Evolutionary conservation across 1,284 basidiomycete species (phyloP), one percentile per base, ranked within the genome.

Genomic region (Sparassis latifolia): DNA sequence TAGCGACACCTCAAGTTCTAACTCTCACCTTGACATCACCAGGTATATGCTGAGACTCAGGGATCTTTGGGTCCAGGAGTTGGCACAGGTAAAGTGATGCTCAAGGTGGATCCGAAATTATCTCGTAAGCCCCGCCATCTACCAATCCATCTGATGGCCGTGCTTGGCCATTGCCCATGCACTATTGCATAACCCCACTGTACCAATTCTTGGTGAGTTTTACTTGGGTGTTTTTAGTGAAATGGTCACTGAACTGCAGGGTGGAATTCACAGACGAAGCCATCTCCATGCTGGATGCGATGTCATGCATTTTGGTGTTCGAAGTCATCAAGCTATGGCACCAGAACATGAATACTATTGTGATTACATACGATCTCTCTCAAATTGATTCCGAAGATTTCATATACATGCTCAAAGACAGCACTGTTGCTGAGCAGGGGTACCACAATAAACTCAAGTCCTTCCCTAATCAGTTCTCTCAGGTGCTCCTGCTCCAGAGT

Each of bases 301-400:
- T 88, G 0, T 89, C 92, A 2, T 86, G 94, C 28, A 75, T 92
- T 37, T 78, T 94, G 40, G 92, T 98, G 6, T 92, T 92, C 57
- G 87, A 92, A 56, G 92, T 92, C 0, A 79, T 98, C 69, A 89
- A 89, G 63, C 69, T 69, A 20, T 95, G 92, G 90, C 77, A 93
- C 27, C 68, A 67, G 29, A 87, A 89, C 67, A 85, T 82, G 62
- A 97, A 94, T 0, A 99, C 96, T 0, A 86, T 99, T 62, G 86
- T 98, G 53, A 97, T 98, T 69, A 97, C 95, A 0, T 96, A 98
- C 67, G 95, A 98, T 62, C 80, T 98, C 9, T 86, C 86, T 0
- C 90, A 94, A 61, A 90, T 99, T 58, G 72, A 72, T 3, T 49
- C 73, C 0, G 69, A 75, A 12, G 95, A 98, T 67, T 98, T 96